Evolutionary conservation across 768 basidiomycete genomes (phyloP).

Genomic region (Calocera viscosa): DNA sequence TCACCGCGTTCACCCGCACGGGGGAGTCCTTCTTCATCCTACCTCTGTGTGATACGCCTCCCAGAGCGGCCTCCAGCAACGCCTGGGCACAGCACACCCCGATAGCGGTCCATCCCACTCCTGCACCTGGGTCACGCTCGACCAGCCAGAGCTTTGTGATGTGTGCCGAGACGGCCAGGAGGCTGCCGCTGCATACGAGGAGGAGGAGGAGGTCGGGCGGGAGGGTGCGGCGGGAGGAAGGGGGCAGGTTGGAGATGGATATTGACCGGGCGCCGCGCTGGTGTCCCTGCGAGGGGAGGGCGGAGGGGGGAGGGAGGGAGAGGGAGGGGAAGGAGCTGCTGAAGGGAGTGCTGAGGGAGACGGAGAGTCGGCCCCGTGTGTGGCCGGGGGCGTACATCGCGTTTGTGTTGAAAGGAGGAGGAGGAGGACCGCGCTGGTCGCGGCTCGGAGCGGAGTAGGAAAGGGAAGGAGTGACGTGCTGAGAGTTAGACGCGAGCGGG

Average conservation of each 20-base stretch:
- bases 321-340: neutral
- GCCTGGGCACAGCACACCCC: conserved; percentile 1
- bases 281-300: neutral
- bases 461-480: neutral
- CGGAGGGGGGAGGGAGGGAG: neutral
- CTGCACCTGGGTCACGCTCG: neutral
- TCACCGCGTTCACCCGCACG: conserved; percentile 7
- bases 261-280: neutral
- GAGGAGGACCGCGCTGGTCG: too few relatives aligned
- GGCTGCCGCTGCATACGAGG: conserved; percentile 18
- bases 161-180: conserved; percentile 19
- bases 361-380: neutral
- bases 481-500: neutral
- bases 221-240: conserved; percentile 8
- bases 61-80: conserved; percentile 9
- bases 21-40: neutral
- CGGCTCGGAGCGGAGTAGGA: neutral
- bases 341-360: neutral
- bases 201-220: conserved; percentile 21
- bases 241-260: neutral
- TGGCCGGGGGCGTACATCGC: neutral
- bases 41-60: neutral
- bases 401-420: neutral
- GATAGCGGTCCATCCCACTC: conserved; percentile 11
- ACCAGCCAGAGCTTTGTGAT: conserved; percentile 20